Percentiles rank a stretch among this genome's conserved stretches.
phyloP scores from a whole-genome alignment of 768 basidiomycete species.

The Lentinula lateritia region DNA sequence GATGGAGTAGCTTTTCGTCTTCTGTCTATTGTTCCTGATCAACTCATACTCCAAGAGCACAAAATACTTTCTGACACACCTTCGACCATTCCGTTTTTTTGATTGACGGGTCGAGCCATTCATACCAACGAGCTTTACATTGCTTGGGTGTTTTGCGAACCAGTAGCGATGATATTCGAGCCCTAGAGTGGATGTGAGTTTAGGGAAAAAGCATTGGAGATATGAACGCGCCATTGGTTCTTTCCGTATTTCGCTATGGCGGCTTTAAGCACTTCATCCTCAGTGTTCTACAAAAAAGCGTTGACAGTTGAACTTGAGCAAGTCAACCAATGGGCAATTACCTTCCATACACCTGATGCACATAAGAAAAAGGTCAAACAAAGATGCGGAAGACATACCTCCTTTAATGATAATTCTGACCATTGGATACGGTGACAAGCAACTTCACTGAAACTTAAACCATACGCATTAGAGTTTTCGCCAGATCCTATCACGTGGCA shows the following conservation, averaged over 20 bases:
- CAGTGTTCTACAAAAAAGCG: slow-evolving; percentile 63
- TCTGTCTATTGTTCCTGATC: slow-evolving; percentile 56
- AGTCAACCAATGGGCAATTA: slow-evolving; percentile 19
- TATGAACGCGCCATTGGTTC: slow-evolving; percentile 72
- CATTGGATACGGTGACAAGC: slow-evolving; percentile 36
- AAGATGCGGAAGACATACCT: slow-evolving; percentile 35
- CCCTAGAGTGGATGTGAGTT: slow-evolving; percentile 44
- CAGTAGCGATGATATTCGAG: slow-evolving; percentile 94
- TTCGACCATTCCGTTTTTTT: slow-evolving; percentile 99
- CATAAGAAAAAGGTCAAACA: not conserved
- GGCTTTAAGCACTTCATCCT: slow-evolving; percentile 98
- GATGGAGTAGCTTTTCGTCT: slow-evolving; percentile 96
- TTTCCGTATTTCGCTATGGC: slow-evolving; percentile 97
- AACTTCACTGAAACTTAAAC: too few relatives aligned
- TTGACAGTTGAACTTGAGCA: slow-evolving; percentile 1
- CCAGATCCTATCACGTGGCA: not conserved
- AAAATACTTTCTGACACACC: slow-evolving; percentile 32
- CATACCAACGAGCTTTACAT: slow-evolving; percentile 99
- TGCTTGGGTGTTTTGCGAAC: slow-evolving; percentile 99
- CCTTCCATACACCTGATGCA: slow-evolving; percentile 74
- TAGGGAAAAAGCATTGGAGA: not conserved
- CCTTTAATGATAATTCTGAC: slow-evolving; percentile 91
- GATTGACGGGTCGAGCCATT: slow-evolving; percentile 99
- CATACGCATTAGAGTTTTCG: too few relatives aligned
- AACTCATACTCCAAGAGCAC: not conserved